Evolutionary conservation across 352 stramenopile genomes (phyloP).

Genomic region (Globisporangium sylvaticum): DNA sequence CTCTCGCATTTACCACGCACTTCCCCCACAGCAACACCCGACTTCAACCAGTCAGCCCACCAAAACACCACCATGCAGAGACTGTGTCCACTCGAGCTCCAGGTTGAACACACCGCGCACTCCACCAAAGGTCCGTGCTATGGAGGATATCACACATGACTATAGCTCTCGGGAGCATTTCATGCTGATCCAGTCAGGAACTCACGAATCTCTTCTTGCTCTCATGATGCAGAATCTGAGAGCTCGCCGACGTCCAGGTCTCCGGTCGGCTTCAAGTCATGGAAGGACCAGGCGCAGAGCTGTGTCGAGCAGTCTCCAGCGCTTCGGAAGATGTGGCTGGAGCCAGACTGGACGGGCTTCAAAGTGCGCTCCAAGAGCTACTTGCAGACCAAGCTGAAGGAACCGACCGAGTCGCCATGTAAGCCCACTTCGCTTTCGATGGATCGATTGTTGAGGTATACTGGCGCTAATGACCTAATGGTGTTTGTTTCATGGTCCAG

Average conservation of each 20-base stretch:
- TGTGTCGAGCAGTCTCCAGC: constrained; percentile 38
- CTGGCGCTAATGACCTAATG: too few species aligned
- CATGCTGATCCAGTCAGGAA: background rate
- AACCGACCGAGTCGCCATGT: constrained; percentile 55
- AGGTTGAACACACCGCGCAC: constrained; percentile 5
- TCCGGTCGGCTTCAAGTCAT: constrained; percentile 36
- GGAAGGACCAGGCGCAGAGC: constrained; percentile 36
- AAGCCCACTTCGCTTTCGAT: constrained; percentile 15
- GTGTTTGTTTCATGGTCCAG: constrained; percentile 17
- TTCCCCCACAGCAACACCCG: background rate
- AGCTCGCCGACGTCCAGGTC: constrained; percentile 21
- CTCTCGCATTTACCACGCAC: background rate
- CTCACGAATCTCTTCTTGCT: background rate
- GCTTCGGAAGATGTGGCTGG: constrained; percentile 70
- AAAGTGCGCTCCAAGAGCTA: constrained; percentile 76
- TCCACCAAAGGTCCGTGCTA: constrained; percentile 8
- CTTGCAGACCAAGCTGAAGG: constrained; percentile 59
- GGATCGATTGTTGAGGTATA: background rate
- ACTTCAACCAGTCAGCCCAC: background rate
- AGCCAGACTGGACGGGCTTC: constrained; percentile 56
- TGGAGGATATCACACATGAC: background rate
- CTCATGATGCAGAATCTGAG: constrained; percentile 5
- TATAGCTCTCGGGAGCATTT: background rate
- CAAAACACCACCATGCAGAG: constrained; percentile 11
- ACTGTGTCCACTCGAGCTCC: constrained; percentile 14